Base-by-base conservation (phyloP, 78 protist genomes). In the Andalucia godoyi region DNA sequence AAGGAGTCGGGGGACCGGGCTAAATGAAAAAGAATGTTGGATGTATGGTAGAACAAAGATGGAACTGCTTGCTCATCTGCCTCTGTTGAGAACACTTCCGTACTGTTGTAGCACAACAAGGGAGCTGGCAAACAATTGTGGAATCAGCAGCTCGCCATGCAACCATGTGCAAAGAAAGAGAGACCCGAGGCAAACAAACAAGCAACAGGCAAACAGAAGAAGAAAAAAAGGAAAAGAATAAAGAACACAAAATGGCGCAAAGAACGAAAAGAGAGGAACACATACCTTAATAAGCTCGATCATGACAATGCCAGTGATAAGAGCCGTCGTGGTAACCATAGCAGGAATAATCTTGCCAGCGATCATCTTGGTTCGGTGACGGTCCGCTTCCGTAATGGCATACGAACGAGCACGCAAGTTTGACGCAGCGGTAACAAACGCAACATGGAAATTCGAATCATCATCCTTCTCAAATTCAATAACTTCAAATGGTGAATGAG, bases 261-360 rank as follows among this genome's bases (percentile, higher is more conserved):
- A n/a, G 50, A 21, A 21, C 21, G 50, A 21, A 21, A 46, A n/a
- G 21, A 21, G 50, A 46, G 21, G 21, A 46, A 46, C 21, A 29
- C 21, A 29, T 21, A 57, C 74, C 68, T 71, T 71, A n/a, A 39
- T 5, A 4, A 71, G 30, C 10, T 71, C 76, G 39, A 71, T 4
- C 38, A 5, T 2, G 13, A 52, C 63, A n/a, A 89, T 74, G 10
- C 98, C 98, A 36, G 94, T 63, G 25, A 95, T 95, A 12, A 81
- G 25, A n/a, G 99, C 95, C 10, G 99, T 98, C 34, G 99, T 98
- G 13, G 99, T 96, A 38, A 97, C 96, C 49, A 98, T 87, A 33
- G 99, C 99, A 6, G 99, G 99, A 71, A 97, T 97, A 84, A 98
- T 96, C 79, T 71, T 71, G 55, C 99, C 99, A 0, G 98, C 98